A percentile compares a stretch with the other conserved stretches of the same genome.
phyloP scores from a whole-genome alignment of 495 filamentous ascomycete genomes.

The Aspergillus bridgeri region DNA sequence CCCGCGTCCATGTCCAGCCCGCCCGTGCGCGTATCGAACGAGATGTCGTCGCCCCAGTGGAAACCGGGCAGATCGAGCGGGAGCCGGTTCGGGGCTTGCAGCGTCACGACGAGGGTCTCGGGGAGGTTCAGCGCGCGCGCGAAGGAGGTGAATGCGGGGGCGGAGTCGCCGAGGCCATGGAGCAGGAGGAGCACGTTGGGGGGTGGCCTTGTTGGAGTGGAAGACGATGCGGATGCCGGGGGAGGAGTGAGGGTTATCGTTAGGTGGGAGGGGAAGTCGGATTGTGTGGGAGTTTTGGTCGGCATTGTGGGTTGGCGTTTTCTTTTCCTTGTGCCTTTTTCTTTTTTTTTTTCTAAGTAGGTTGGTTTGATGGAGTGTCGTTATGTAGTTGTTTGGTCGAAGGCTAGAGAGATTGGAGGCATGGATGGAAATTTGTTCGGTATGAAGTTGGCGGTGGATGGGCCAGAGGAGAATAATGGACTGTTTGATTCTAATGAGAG shows the following conservation, averaged over 20 bases:
- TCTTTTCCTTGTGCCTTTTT: too few relatives aligned
- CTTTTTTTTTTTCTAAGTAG: too few relatives aligned
- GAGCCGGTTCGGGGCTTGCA: constrained; percentile 70
- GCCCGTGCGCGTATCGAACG: constrained; percentile 58
- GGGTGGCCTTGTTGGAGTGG: constrained; percentile 23
- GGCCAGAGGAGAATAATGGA: too few relatives aligned
- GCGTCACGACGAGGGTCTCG: constrained; percentile 70
- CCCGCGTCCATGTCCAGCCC: constrained; percentile 77
- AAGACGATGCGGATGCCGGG: constrained; percentile 7
- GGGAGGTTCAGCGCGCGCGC: constrained; percentile 72
- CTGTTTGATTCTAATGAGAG: too few relatives aligned
- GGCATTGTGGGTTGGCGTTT: constrained; percentile 33
- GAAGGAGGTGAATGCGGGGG: constrained; percentile 65
- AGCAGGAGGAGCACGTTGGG: constrained; percentile 82
- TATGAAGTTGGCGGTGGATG: too few relatives aligned
- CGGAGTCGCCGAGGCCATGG: constrained; percentile 84
- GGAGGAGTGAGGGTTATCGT: constrained; percentile 41
- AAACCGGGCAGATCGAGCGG: constrained; percentile 74
- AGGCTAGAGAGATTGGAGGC: too few relatives aligned
- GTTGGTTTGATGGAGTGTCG: neutral
- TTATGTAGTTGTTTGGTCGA: constrained; percentile 1
- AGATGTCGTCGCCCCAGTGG: constrained; percentile 92
- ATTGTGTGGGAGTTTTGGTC: constrained; percentile 29
- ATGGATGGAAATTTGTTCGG: too few relatives aligned
- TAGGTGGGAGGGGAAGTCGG: constrained; percentile 52